phyloP scores from a whole-genome alignment of 768 basidiomycete genomes.

The Boletus rubropictus region DNA sequence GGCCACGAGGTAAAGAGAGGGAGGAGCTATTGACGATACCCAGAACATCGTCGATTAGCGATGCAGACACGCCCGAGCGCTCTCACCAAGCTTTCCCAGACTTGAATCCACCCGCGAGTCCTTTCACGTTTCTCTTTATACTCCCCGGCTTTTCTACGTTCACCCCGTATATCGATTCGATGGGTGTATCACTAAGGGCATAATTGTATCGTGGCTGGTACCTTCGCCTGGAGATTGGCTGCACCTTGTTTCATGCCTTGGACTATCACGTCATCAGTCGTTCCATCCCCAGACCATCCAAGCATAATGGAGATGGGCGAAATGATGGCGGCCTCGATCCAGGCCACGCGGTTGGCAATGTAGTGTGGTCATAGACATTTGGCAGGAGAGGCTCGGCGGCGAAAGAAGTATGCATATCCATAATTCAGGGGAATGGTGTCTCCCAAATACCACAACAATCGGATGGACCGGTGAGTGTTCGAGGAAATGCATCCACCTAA shows the following conservation, averaged over 20 bases:
- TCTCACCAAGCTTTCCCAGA: slow-evolving; percentile 26
- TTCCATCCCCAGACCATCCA: slow-evolving; percentile 37
- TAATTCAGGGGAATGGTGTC: slow-evolving; percentile 28
- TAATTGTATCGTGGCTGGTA: slow-evolving; percentile 52
- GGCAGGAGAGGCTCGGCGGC: slow-evolving; percentile 49
- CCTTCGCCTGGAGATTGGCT: slow-evolving; percentile 36
- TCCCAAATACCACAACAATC: slow-evolving; percentile 40
- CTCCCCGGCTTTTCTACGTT: slow-evolving; percentile 38
- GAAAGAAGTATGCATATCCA: slow-evolving; percentile 41
- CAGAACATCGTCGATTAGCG: too few species aligned
- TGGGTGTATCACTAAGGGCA: slow-evolving; percentile 46
- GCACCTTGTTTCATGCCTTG: slow-evolving; percentile 37
- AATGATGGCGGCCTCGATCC: slow-evolving; percentile 34
- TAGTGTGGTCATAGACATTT: slow-evolving; percentile 34
- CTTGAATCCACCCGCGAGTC: slow-evolving; percentile 63
- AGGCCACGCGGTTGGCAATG: slow-evolving; percentile 43
- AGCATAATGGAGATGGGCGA: slow-evolving; percentile 45
- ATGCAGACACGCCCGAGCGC: slow-evolving; percentile 2
- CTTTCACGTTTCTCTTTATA: slow-evolving; percentile 54
- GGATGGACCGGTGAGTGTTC: neutral
- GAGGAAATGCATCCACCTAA: neutral
- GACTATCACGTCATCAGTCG: slow-evolving; percentile 37
- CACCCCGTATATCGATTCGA: slow-evolving; percentile 45
- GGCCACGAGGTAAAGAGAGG: neutral
- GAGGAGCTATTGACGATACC: neutral